Conservation (phyloP, 495 filamentous ascomycete species). For the Apiosordaria backusii region DNA sequence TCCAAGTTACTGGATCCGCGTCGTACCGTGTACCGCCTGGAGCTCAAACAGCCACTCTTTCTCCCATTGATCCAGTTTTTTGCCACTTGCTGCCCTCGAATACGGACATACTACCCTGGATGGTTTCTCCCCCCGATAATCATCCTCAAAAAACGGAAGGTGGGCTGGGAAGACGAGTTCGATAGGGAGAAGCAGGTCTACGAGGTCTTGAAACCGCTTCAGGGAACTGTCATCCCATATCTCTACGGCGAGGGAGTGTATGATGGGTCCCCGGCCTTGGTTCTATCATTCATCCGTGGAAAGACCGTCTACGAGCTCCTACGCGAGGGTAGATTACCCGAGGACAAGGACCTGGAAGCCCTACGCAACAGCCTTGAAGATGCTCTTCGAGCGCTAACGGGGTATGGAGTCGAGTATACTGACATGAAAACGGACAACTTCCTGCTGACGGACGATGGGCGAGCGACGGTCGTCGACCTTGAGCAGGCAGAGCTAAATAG, state of each 20-base stretch:
- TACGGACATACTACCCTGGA: background rate
- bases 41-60: conserved; percentile 7
- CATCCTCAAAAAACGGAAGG: conserved; percentile 6
- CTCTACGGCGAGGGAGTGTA: conserved; percentile 12
- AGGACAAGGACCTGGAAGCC: background rate
- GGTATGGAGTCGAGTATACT: conserved; percentile 7
- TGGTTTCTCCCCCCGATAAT: conserved; percentile 4
- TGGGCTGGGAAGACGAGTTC: conserved; percentile 8
- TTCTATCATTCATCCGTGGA: background rate
- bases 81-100: background rate
- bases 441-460: conserved; percentile 1
- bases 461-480: conserved; percentile 9
- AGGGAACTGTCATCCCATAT: conserved; percentile 7
- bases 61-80: conserved; percentile 3
- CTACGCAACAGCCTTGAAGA: background rate
- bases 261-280: conserved; percentile 3
- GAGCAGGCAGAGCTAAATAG: conserved; percentile 2
- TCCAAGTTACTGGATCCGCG: background rate
- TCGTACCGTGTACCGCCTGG: conserved; percentile 8
- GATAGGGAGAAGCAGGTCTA: conserved; percentile 10
- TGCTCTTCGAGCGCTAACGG: conserved; percentile 4
- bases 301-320: no score
- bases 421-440: conserved; percentile 9
- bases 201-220: conserved; percentile 9
- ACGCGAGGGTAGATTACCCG: no score